Conservation (phyloP, 345 rosid genomes). For the Stellera chamaejasme region DNA sequence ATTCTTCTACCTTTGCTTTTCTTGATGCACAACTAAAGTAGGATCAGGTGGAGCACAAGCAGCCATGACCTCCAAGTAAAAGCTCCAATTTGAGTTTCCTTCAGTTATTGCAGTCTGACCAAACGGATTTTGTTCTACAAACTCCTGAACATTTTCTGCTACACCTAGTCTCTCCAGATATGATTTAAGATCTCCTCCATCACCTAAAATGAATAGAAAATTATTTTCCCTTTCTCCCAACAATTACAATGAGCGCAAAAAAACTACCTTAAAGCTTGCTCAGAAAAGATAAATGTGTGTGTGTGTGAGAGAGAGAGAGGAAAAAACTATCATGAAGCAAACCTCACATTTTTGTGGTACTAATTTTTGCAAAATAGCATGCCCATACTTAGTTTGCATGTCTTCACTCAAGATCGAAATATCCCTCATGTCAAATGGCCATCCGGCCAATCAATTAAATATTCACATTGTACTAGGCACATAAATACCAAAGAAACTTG, state of each 20-base stretch:
- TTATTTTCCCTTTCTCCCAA: neutral
- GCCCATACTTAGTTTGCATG: too few species aligned
- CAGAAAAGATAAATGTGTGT: too few species aligned
- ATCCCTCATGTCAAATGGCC: neutral
- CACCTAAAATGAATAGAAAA: slow-evolving; percentile 31
- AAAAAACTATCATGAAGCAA: neutral
- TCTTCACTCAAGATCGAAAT: too few species aligned
- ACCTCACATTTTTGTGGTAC: neutral
- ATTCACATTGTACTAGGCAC: too few species aligned
- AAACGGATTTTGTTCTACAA: slow-evolving; percentile 53
- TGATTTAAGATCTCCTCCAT: slow-evolving; percentile 57
- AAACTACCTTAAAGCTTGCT: neutral
- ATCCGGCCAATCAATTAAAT: neutral
- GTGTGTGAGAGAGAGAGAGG: too few species aligned
- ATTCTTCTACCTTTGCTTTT: too few species aligned
- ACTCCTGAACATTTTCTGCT: slow-evolving; percentile 49
- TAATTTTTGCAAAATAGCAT: neutral
- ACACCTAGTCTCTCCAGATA: slow-evolving; percentile 48
- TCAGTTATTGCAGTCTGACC: slow-evolving; percentile 64
- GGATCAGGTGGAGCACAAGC: neutral
- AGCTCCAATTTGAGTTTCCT: slow-evolving; percentile 49
- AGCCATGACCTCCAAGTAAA: slow-evolving; percentile 32
- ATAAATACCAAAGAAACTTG: too few species aligned
- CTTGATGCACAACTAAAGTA: too few species aligned
- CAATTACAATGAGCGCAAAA: neutral